phyloP scores from a whole-genome alignment of 805 yeast genomes.

The Millerago galiae region DNA sequence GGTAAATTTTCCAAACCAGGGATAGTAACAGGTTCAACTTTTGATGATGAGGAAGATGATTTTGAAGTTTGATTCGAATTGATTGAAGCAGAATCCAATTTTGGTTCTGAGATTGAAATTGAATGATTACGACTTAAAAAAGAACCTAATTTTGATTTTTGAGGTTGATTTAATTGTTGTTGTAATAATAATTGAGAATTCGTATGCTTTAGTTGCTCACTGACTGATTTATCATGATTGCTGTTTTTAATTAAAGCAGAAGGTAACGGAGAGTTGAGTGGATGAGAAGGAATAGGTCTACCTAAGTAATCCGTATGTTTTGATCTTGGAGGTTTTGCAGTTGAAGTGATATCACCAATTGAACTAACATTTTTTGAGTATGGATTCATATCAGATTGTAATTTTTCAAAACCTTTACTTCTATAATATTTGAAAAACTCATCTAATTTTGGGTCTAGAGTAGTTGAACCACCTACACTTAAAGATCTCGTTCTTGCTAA shows the following conservation, averaged over 20 bases:
- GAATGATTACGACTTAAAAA: slow-evolving; percentile 6
- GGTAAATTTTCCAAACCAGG: slow-evolving; percentile 38
- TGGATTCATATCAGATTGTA: slow-evolving; percentile 14
- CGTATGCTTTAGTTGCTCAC: not conserved
- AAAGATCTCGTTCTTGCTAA: slow-evolving; percentile 15
- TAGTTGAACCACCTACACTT: slow-evolving; percentile 8
- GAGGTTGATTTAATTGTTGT: slow-evolving; percentile 4
- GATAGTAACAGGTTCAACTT: slow-evolving; percentile 6
- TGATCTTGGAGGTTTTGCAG: not conserved
- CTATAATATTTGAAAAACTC: slow-evolving; percentile 38
- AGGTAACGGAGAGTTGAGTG: slow-evolving; percentile 38
- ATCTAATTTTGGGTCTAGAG: slow-evolving; percentile 39
- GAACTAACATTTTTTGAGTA: not conserved
- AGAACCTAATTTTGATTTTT: slow-evolving; percentile 7
- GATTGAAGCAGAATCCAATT: not conserved
- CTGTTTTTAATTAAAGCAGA: slow-evolving; percentile 35
- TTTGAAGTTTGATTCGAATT: slow-evolving; percentile 2
- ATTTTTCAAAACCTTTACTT: slow-evolving; percentile 19
- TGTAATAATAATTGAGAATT: slow-evolving; percentile 3
- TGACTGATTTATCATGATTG: slow-evolving; percentile 5
- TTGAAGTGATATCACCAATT: not conserved
- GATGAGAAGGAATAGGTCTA: slow-evolving; percentile 47
- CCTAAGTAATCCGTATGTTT: slow-evolving; percentile 30
- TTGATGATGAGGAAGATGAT: not conserved
- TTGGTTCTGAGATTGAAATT: no score